Conservation (phyloP, 495 filamentous ascomycete species). For the Cudoniella acicularis region DNA sequence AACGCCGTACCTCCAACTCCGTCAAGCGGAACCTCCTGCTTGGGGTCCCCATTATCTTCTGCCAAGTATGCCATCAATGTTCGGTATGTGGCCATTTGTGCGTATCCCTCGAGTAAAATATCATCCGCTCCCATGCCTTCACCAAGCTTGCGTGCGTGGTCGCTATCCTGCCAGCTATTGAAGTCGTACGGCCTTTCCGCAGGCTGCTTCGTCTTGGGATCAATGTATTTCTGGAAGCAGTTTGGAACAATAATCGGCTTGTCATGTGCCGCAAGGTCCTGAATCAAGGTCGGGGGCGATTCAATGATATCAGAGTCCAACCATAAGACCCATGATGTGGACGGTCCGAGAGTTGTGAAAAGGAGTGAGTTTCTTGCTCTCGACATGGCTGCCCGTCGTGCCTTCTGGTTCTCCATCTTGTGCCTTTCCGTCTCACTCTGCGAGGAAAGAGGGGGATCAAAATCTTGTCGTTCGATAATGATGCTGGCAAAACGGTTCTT, state of each 20-base stretch:
- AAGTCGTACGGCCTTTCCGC: slow-evolving; percentile 88
- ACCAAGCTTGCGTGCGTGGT: slow-evolving; percentile 68
- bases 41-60: slow-evolving; percentile 51
- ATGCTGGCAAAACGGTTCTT: slow-evolving; percentile 84
- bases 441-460: slow-evolving; percentile 73
- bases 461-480: slow-evolving; percentile 93
- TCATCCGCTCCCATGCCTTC: slow-evolving; percentile 80
- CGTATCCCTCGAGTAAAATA: slow-evolving; percentile 90
- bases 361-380: slow-evolving; percentile 89
- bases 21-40: slow-evolving; percentile 68
- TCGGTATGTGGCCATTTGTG: slow-evolving; percentile 86
- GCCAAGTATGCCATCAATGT: slow-evolving; percentile 87
- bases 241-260: slow-evolving; percentile 90
- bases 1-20: slow-evolving; percentile 93
- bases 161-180: slow-evolving; percentile 93
- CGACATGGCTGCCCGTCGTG: slow-evolving; percentile 82
- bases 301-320: slow-evolving; percentile 91
- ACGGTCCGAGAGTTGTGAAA: slow-evolving; percentile 95
- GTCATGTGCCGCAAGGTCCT: slow-evolving; percentile 85
- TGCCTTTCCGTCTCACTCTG: slow-evolving; percentile 89
- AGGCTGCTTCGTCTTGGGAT: slow-evolving; percentile 62
- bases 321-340: slow-evolving; percentile 95
- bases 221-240: slow-evolving; percentile 86
- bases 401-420: slow-evolving; percentile 83
- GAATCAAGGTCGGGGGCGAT: slow-evolving; percentile 79